Percentiles rank a stretch among this genome's conserved stretches.
phyloP scores from a whole-genome alignment of 1,284 basidiomycete genomes.

The Boletus sp. region DNA sequence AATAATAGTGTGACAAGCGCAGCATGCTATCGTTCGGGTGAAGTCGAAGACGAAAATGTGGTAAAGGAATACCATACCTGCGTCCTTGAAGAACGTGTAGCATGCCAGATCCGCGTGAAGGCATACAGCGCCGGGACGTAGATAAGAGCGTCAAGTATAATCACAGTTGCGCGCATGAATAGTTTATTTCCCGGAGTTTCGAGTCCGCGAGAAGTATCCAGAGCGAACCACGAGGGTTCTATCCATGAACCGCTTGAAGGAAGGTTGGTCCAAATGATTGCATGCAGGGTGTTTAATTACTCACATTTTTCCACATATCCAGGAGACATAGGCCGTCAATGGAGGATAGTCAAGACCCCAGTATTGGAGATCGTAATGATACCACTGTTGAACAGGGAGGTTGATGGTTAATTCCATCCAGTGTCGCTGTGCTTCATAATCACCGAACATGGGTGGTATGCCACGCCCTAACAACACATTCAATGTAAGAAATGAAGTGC shows the following conservation, averaged over 20 bases:
- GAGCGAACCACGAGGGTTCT: slow-evolving; percentile 74
- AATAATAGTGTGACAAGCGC: slow-evolving; percentile 76
- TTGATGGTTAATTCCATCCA: slow-evolving; percentile 92
- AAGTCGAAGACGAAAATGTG: not conserved
- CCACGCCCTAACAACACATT: slow-evolving; percentile 53
- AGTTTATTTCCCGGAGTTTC: slow-evolving; percentile 70
- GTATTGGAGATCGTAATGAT: slow-evolving; percentile 83
- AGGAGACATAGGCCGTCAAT: slow-evolving; percentile 86
- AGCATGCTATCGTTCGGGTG: slow-evolving; percentile 54
- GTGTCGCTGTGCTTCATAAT: slow-evolving; percentile 93
- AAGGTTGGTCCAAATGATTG: slow-evolving; percentile 8
- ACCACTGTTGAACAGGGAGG: slow-evolving; percentile 78
- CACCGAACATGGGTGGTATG: slow-evolving; percentile 84
- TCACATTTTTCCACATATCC: slow-evolving; percentile 72
- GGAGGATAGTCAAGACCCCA: slow-evolving; percentile 96
- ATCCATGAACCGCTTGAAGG: slow-evolving; percentile 64
- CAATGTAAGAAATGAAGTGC: not conserved
- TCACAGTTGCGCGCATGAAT: slow-evolving; percentile 83
- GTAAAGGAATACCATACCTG: slow-evolving; percentile 52
- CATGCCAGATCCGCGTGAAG: slow-evolving; percentile 67
- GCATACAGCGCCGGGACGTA: slow-evolving; percentile 77
- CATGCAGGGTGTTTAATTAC: slow-evolving; percentile 31
- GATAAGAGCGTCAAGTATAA: slow-evolving; percentile 69
- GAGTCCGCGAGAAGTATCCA: slow-evolving; percentile 77
- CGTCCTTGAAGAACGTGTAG: slow-evolving; percentile 66